Base-by-base conservation (phyloP, 139 green algal species). In the Chlamydomonas incerta region DNA sequence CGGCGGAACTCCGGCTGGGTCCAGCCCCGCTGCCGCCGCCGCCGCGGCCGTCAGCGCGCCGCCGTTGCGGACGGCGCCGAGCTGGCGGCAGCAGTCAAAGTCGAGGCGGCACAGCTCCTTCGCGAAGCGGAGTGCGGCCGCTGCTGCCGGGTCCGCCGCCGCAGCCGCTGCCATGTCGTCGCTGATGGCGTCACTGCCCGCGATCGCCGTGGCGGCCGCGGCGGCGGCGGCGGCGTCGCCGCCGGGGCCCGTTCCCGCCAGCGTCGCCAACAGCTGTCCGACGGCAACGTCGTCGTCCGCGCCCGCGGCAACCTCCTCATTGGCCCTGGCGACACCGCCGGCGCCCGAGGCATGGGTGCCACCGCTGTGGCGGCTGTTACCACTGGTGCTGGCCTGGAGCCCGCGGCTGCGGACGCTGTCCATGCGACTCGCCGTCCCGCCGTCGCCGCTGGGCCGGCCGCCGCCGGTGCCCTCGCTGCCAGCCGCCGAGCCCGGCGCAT, bases 31-130 rank as follows among this genome's bases (percentile, higher is more conserved):
- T 4, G 58, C 34, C 33, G 74, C 33, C 34, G 74, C 35, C 9
- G 58, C 8, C 2, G 52, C 52, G 18, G 47, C 57, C 8, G 11
- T 55, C 46, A 57, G 47, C 35, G 9, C 14, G 34, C 3, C 34
- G 11, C 55, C 35, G 28, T 20, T 24, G 8, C 34, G 28, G 41
- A 23, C 47, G 15, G 73, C 47, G 65, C 47, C 29, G 31, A 66
- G 66, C 63, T 66, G 47, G 79, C 47, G 66, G 35, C 79, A 85
- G 66, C 21, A 55, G 21, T 37, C 52, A 47, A 85, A 85, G 79
- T 85, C 66, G 50, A 85, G 79, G 5, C 79, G 65, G 47, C 79
- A 85, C 4, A 85, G 46, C 46, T 85, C 47, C 31, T 15, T 31
- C 0, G 79, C 66, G 31, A 85, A 85, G n/a, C 37, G 13, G 47